A percentile compares a stretch with the other conserved stretches of the same genome.
These are phyloP conservation scores for Crataegus laevigata DNA, from an alignment of 306 rosid species.

Conservation along the genomic window DNA sequence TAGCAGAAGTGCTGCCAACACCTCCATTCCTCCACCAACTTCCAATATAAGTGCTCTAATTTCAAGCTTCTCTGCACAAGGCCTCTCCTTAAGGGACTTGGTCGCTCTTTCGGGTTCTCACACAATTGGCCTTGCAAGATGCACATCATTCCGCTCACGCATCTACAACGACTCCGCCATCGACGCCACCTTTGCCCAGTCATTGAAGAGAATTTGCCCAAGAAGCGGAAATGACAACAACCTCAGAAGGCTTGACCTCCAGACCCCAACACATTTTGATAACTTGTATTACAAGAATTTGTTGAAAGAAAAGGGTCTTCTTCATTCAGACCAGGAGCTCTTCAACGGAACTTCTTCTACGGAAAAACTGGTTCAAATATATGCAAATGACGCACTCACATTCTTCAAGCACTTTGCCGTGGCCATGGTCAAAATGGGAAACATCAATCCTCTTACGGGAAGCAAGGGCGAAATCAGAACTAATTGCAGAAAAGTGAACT, in stretches of 20 bases:
- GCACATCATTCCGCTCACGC: conserved; percentile 33
- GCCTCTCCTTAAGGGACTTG: conserved; percentile 40
- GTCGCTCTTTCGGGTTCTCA: conserved; percentile 56
- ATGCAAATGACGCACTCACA: conserved; percentile 12
- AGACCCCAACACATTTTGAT: conserved; percentile 44
- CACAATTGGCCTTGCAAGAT: conserved; percentile 49
- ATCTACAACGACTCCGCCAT: conserved; percentile 48
- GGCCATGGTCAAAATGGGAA: conserved; percentile 47
- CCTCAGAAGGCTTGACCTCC: conserved; percentile 35
- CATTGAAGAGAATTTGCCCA: conserved; percentile 38
- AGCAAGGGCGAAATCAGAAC: conserved; percentile 46
- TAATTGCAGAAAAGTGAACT: conserved; percentile 47
- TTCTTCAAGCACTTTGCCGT: conserved; percentile 40
- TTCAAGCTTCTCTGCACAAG: conserved; percentile 33
- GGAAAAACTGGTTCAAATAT: conserved; percentile 29
- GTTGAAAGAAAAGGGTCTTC: conserved; percentile 30
- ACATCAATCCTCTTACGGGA: conserved; percentile 44
- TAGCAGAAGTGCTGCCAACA: conserved; percentile 39
- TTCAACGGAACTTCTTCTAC: conserved; percentile 30
- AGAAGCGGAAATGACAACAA: conserved; percentile 29
- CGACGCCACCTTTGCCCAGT: conserved; percentile 35
- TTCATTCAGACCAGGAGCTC: conserved; percentile 57
- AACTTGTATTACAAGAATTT: conserved; percentile 43
- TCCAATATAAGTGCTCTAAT: conserved; percentile 14
- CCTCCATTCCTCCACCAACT: conserved; percentile 28